Conservation (phyloP, 805 yeast genomes). For the Lachancea dasiensis region DNA sequence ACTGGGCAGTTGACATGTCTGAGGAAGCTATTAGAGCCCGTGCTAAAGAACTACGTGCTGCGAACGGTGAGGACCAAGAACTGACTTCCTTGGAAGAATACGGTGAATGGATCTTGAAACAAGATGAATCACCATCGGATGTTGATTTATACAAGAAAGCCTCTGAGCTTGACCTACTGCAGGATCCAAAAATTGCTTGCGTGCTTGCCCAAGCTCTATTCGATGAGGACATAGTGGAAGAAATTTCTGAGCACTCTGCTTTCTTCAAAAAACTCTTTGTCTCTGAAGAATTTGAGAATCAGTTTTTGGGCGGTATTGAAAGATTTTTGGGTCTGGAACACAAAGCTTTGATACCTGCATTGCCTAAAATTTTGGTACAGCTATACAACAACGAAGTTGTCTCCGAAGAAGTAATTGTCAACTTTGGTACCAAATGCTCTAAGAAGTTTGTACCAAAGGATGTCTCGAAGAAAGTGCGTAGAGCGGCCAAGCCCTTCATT, state of each 20-base stretch:
- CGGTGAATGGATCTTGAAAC: constrained; percentile 82
- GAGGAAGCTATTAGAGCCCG: constrained; percentile 93
- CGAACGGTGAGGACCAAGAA: constrained; percentile 40
- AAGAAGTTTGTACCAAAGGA: constrained; percentile 93
- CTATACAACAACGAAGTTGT: constrained; percentile 79
- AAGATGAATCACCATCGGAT: constrained; percentile 65
- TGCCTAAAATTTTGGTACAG: constrained; percentile 78
- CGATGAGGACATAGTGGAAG: constrained; percentile 65
- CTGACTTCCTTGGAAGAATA: constrained; percentile 57
- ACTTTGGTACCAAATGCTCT: constrained; percentile 85
- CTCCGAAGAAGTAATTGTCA: constrained; percentile 71
- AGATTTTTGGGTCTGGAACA: constrained; percentile 81
- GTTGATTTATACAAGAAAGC: constrained; percentile 91
- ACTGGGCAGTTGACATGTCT: constrained; percentile 96
- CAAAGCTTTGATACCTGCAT: constrained; percentile 58
- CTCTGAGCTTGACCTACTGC: constrained; percentile 64
- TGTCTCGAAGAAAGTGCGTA: constrained; percentile 85
- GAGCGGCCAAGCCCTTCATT: constrained; percentile 92
- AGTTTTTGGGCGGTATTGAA: constrained; percentile 93
- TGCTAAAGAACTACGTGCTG: constrained; percentile 78
- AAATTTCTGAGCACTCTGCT: constrained; percentile 74
- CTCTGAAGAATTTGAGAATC: constrained; percentile 67
- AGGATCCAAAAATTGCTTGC: constrained; percentile 72
- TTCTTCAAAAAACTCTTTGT: constrained; percentile 66
- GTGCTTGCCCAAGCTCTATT: constrained; percentile 90